These are phyloP conservation scores for Ammopiptanthus mongolicus DNA, from an alignment of 306 rosid genomes.

Conservation along the genomic window DNA sequence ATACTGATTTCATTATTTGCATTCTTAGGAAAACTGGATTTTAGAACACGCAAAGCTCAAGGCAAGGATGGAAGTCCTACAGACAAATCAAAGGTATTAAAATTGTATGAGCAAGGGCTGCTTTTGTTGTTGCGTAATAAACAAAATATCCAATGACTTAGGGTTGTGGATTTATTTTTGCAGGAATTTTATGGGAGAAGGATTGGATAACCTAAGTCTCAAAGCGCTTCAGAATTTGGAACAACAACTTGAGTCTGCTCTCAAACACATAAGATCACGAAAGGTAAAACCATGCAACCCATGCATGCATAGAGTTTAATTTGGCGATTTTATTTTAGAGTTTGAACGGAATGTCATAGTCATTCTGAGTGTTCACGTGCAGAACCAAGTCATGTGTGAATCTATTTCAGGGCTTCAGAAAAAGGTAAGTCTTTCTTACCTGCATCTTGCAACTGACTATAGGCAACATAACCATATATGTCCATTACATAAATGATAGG, in stretches of 20 bases:
- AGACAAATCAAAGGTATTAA: constrained; percentile 54
- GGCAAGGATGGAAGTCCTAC: constrained; percentile 74
- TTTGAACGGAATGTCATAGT: neutral
- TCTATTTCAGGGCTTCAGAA: constrained; percentile 76
- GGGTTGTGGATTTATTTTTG: neutral
- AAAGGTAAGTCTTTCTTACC: constrained; percentile 42
- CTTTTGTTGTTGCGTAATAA: neutral
- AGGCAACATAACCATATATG: neutral
- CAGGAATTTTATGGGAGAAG: constrained; percentile 87
- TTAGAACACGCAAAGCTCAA: constrained; percentile 79
- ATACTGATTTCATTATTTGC: neutral
- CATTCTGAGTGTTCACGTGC: constrained; percentile 18
- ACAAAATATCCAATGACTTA: neutral
- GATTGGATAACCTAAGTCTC: constrained; percentile 47
- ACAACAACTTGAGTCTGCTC: constrained; percentile 79
- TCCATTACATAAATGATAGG: neutral
- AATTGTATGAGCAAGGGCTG: neutral
- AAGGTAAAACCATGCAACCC: constrained; percentile 43
- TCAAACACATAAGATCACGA: constrained; percentile 66
- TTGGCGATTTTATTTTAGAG: neutral
- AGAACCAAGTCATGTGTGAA: constrained; percentile 84
- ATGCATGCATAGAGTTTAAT: neutral
- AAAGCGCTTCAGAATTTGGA: constrained; percentile 83
- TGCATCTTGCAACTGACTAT: neutral
- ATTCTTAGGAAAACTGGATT: constrained; percentile 62